Conservation (phyloP, 2,329 filamentous ascomycete genomes). For the Metarhizium humberi region DNA sequence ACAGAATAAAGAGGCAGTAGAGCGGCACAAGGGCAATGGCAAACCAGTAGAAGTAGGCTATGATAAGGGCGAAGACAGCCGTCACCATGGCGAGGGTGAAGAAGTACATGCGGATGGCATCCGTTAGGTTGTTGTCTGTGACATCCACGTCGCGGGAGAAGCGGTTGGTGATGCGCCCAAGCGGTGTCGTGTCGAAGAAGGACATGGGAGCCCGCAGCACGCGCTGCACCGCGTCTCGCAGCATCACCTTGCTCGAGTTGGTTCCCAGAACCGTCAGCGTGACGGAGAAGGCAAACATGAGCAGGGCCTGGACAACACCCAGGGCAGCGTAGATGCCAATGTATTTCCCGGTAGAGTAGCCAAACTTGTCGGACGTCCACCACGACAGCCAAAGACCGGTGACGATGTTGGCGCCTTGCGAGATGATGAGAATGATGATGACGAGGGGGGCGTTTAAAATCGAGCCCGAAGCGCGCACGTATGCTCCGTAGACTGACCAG, state of each 20-base stretch:
- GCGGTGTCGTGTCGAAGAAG: constrained; percentile 94
- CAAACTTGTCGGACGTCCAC: constrained; percentile 78
- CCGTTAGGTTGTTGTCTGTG: constrained; percentile 88
- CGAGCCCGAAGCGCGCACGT: constrained; percentile 66
- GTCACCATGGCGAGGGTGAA: constrained; percentile 75
- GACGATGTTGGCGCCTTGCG: constrained; percentile 76
- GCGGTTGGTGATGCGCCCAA: constrained; percentile 91
- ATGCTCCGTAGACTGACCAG: constrained; percentile 71
- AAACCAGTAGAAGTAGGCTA: constrained; percentile 93
- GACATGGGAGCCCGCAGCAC: constrained; percentile 71
- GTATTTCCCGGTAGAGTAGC: constrained; percentile 58
- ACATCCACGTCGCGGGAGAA: constrained; percentile 94
- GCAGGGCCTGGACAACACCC: constrained; percentile 58
- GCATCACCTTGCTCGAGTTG: constrained; percentile 69
- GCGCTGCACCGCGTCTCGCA: constrained; percentile 68
- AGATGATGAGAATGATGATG: constrained; percentile 52
- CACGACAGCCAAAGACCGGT: constrained; percentile 90
- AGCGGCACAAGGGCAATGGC: constrained; percentile 53
- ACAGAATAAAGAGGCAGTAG: constrained; percentile 68
- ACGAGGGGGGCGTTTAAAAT: constrained; percentile 60
- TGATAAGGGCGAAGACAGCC: constrained; percentile 80
- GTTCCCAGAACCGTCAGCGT: constrained; percentile 72
- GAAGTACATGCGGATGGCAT: constrained; percentile 88
- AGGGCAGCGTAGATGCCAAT: constrained; percentile 65
- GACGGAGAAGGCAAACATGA: constrained; percentile 77